Percentiles rank a stretch among this genome's conserved stretches.
Conservation (phyloP, 1,284 basidiomycete species). For the Ceratobasidium sp. region DNA sequence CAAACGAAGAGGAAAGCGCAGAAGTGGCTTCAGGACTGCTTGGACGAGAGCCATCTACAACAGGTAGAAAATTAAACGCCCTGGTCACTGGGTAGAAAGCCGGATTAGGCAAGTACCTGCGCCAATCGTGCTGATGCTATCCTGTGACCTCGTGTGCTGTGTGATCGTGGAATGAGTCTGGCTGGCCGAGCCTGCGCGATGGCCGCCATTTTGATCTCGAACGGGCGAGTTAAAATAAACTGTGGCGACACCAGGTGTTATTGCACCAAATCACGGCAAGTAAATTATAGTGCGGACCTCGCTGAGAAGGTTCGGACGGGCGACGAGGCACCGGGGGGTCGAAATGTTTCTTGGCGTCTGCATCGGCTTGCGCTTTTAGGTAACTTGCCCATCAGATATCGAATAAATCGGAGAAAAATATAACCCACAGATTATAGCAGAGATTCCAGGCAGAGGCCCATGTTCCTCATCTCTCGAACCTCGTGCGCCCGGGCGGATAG, state of each 20-base stretch:
- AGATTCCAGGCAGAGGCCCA: constrained; percentile 27
- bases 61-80: constrained; percentile 1
- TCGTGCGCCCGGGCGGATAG: constrained; percentile 14
- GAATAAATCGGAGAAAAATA: neutral
- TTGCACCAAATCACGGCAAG: neutral
- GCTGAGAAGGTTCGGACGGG: constrained; percentile 9
- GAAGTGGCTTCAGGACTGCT: constrained; percentile 32
- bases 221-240: neutral
- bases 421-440: constrained; percentile 12
- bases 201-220: constrained; percentile 9
- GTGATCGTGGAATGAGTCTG: constrained; percentile 15
- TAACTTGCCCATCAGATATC: neutral
- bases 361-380: neutral
- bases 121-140: constrained; percentile 24
- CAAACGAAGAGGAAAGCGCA: constrained; percentile 12
- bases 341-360: constrained; percentile 3
- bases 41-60: constrained; percentile 16
- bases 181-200: constrained; percentile 6
- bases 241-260: neutral
- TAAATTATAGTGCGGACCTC: neutral
- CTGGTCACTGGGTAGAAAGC: constrained; percentile 12
- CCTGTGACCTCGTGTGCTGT: constrained; percentile 16
- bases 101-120: constrained; percentile 37
- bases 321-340: constrained; percentile 4
- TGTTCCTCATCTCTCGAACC: constrained; percentile 23